phyloP scores from a whole-genome alignment of 306 rosid genomes.

The Lathyrus oleraceus region DNA sequence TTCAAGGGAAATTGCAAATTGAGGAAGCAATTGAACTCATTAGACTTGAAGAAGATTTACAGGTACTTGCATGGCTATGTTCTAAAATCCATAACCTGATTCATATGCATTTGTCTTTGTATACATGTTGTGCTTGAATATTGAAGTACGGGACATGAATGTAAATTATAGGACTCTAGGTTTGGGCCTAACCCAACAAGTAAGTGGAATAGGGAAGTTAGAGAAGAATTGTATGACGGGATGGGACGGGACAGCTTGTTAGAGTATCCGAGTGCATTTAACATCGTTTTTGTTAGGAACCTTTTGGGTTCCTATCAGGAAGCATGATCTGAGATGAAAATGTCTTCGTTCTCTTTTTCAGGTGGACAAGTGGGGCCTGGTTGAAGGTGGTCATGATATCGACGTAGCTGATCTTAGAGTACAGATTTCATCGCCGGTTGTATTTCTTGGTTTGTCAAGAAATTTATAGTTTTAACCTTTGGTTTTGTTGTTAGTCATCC shows the following conservation, averaged over 20 bases:
- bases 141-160: not conserved
- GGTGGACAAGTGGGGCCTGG: conserved; percentile 94
- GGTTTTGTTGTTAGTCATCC: conserved; percentile 10
- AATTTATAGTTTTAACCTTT: conserved; percentile 36
- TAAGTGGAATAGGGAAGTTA: not conserved
- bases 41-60: conserved; percentile 94
- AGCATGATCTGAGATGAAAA: conserved; percentile 12
- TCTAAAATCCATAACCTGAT: not conserved
- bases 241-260: not conserved
- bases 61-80: conserved; percentile 49
- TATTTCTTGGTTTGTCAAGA: conserved; percentile 80
- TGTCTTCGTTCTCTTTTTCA: conserved; percentile 37
- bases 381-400: conserved; percentile 98
- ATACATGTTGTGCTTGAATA: not conserved
- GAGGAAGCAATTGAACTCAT: conserved; percentile 81
- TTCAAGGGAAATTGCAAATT: conserved; percentile 63
- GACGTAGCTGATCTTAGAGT: conserved; percentile 83
- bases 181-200: not conserved
- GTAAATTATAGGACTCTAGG: not conserved
- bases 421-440: conserved; percentile 77
- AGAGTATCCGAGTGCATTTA: not conserved
- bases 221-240: not conserved
- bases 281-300: not conserved
- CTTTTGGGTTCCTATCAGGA: not conserved
- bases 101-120: not conserved